Evolutionary conservation across 225 moss, liverwort and hornwort species (phyloP).

Genomic region (Marchantia paleacea): DNA sequence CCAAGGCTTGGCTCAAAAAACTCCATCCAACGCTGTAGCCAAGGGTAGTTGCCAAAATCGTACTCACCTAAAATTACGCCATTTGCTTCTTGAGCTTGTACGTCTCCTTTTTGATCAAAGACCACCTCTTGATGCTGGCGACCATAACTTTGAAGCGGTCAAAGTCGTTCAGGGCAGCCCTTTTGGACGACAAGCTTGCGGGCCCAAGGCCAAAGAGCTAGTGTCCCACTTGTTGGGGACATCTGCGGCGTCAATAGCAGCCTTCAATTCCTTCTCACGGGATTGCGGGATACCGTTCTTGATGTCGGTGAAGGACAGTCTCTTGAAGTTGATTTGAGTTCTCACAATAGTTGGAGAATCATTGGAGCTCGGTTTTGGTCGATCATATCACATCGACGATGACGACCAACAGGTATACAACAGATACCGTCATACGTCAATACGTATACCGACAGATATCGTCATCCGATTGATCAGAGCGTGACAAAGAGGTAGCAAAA

Average conservation of each 20-base stretch:
- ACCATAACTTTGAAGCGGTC: constrained; percentile 90
- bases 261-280: constrained; percentile 60
- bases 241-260: constrained; percentile 58
- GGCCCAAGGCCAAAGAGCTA: constrained; percentile 55
- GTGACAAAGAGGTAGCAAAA: too few species aligned
- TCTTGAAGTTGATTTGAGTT: constrained; percentile 83
- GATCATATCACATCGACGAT: constrained; percentile 79
- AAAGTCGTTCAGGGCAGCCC: constrained; percentile 66
- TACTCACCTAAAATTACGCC: constrained; percentile 28
- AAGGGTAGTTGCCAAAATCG: not conserved
- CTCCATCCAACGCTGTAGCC: not conserved
- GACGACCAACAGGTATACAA: constrained; percentile 75
- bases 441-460: too few species aligned
- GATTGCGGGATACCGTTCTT: constrained; percentile 59
- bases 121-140: constrained; percentile 61
- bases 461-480: too few species aligned
- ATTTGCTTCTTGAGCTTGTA: constrained; percentile 69
- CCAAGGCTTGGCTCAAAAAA: not conserved
- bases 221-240: constrained; percentile 64
- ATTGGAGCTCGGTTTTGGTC: constrained; percentile 80
- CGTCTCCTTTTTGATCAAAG: constrained; percentile 57
- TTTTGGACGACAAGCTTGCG: constrained; percentile 72
- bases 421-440: too few species aligned
- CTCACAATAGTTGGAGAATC: constrained; percentile 72
- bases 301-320: constrained; percentile 72